Evolutionary conservation across 768 basidiomycete species (phyloP).

Genomic region (Lepiota brunneoincarnata): DNA sequence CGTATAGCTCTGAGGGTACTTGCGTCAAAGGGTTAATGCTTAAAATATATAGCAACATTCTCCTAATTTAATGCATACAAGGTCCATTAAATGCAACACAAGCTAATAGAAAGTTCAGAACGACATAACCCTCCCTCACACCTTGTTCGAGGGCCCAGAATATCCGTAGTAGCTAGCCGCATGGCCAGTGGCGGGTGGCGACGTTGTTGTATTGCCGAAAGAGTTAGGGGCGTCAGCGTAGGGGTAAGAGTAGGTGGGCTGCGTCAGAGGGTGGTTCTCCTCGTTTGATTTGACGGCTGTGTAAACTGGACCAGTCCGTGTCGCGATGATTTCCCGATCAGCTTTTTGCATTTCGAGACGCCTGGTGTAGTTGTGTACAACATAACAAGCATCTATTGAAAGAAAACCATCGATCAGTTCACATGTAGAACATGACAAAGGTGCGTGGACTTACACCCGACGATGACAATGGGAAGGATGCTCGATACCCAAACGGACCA

Average conservation of each 20-base stretch:
- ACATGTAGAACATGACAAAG: not conserved
- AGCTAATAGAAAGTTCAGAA: not conserved
- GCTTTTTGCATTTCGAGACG: constrained; percentile 27
- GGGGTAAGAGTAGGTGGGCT: constrained; percentile 26
- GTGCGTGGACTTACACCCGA: constrained; percentile 32
- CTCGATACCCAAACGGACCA: constrained; percentile 28
- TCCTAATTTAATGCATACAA: not conserved
- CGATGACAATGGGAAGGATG: constrained; percentile 34
- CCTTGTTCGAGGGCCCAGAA: constrained; percentile 4
- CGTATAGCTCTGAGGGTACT: not conserved
- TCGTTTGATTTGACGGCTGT: constrained; percentile 26
- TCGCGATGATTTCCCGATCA: constrained; percentile 21
- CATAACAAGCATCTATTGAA: constrained; percentile 34
- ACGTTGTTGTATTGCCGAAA: constrained; percentile 19
- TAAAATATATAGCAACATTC: too few relatives aligned
- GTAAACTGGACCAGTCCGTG: constrained; percentile 20
- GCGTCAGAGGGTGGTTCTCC: constrained; percentile 25
- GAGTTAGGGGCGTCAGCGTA: constrained; percentile 29
- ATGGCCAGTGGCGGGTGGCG: not conserved
- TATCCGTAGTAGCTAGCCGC: constrained; percentile 10
- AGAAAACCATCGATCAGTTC: constrained; percentile 6
- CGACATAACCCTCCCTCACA: not conserved
- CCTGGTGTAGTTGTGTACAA: constrained; percentile 33
- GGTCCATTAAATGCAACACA: constrained; percentile 1
- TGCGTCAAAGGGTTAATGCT: too few relatives aligned